These are phyloP conservation scores for Phytophthora agathidicida DNA, from an alignment of 352 stramenopile species.

Conservation along the genomic window DNA sequence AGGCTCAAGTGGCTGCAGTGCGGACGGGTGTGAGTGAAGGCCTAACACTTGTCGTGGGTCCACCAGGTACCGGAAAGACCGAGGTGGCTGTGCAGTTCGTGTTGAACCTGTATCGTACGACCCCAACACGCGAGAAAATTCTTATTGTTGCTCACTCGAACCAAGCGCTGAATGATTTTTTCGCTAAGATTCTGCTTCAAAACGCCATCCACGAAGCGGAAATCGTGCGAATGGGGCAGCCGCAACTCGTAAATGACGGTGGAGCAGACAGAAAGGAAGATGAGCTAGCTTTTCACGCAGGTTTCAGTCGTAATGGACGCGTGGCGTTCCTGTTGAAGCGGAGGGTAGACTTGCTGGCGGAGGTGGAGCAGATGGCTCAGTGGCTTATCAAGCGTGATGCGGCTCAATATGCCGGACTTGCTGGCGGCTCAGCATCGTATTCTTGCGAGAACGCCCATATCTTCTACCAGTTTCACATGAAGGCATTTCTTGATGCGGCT, in stretches of 20 bases:
- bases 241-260: conserved; percentile 11
- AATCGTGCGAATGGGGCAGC: conserved; percentile 90
- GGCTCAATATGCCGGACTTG: conserved; percentile 53
- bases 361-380: conserved; percentile 93
- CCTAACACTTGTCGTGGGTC: conserved; percentile 94
- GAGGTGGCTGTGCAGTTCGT: conserved; percentile 95
- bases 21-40: conserved; percentile 92
- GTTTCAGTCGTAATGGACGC: conserved; percentile 94
- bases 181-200: conserved; percentile 91
- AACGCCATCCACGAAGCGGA: conserved; percentile 82
- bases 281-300: conserved; percentile 89
- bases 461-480: conserved; percentile 94
- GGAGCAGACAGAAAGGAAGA: conserved; percentile 30
- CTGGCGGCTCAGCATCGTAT: conserved; percentile 81
- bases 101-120: conserved; percentile 92
- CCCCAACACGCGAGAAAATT: conserved; percentile 84
- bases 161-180: conserved; percentile 95
- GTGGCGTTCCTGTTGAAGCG: conserved; percentile 84
- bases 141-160: conserved; percentile 96
- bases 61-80: conserved; percentile 95
- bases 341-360: conserved; percentile 83
- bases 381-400: conserved; percentile 72
- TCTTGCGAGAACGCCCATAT: conserved; percentile 96
- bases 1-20: conserved; percentile 92
- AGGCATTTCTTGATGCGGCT: conserved; percentile 67